Evolutionary conservation across 2,329 filamentous ascomycete genomes (phyloP), one percentile per base, ranked within the genome.

Genomic region (Ascochyta lentis): DNA sequence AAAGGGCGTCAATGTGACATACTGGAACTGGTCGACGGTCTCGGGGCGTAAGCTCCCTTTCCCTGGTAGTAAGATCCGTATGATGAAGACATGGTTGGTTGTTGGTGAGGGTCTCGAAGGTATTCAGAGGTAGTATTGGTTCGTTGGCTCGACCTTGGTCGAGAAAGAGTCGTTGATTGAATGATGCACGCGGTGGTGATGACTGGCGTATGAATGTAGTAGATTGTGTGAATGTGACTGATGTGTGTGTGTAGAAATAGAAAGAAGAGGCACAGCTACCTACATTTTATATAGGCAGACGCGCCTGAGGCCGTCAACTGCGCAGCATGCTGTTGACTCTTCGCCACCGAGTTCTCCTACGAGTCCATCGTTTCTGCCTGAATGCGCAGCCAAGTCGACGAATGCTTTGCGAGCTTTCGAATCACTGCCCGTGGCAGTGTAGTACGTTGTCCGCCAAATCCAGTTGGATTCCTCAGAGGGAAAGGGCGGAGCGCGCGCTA

Each of bases 401-500:
- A 27, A 13, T 35, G 34, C n/a, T 26, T 31, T 41, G n/a, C 12
- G 15, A 40, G 29, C 53, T 37, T 56, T 42, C 37, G 9, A 46
- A 35, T 9, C 37, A 43, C 12, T 47, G 47, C 31, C 47, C 26
- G 47, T 56, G 53, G 53, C 53, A 51, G 53, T 56, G 53, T 56
- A 35, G 47, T 56, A 41, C 24, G 23, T 15, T 9, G 23, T 12
- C 23, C 15, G 43, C 43, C 29, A 42, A 47, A 31, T 31, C 33
- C 33, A 4, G 16, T 15, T 51, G 26, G 29, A 43, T 47, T 51
- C 37, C 53, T 43, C 23, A 42, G 53, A 48, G 38, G 16, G 46
- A 40, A 56, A 56, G 47, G 47, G 53, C 47, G 47, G 47, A 38
- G 6, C 37, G 35, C 13, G 42, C 53, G 33, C 47, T 50, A 56